Conservation (phyloP, 495 filamentous ascomycete genomes). For the Massariosphaeria phaeospora region DNA sequence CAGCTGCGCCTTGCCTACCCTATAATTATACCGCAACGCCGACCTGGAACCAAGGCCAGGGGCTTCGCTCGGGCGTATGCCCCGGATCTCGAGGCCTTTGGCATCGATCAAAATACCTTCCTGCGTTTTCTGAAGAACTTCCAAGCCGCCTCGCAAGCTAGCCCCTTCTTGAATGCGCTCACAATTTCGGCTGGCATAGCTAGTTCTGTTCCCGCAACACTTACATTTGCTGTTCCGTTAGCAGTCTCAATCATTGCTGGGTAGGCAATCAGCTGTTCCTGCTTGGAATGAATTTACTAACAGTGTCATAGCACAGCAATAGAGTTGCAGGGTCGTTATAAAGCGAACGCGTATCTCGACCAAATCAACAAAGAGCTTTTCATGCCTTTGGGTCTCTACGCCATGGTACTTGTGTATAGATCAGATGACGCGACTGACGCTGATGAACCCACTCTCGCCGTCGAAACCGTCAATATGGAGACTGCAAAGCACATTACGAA, state of each 20-base stretch:
- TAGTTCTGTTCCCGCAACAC: background rate
- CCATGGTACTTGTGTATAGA: slow-evolving; percentile 5
- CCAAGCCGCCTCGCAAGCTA: background rate
- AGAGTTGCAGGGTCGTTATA: slow-evolving; percentile 2
- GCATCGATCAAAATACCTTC: slow-evolving; percentile 5
- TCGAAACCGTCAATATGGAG: slow-evolving; percentile 12
- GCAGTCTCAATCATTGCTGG: background rate
- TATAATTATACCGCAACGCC: slow-evolving; percentile 10
- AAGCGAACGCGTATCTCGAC: slow-evolving; percentile 2
- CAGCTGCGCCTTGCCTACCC: slow-evolving; percentile 4
- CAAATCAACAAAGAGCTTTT: slow-evolving; percentile 8
- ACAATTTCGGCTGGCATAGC: background rate
- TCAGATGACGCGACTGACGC: no score
- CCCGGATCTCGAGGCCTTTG: background rate
- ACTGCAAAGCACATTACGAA: slow-evolving; percentile 12
- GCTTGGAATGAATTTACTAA: background rate
- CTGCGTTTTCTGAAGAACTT: background rate
- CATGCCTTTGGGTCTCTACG: slow-evolving; percentile 2
- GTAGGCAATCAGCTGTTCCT: background rate
- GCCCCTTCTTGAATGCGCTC: background rate
- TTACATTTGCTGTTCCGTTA: background rate
- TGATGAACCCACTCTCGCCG: background rate
- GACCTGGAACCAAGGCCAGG: background rate
- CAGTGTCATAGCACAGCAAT: background rate
- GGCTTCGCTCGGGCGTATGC: slow-evolving; percentile 5